phyloP scores from a whole-genome alignment of 768 basidiomycete genomes.

The Pisolithus sp. region DNA sequence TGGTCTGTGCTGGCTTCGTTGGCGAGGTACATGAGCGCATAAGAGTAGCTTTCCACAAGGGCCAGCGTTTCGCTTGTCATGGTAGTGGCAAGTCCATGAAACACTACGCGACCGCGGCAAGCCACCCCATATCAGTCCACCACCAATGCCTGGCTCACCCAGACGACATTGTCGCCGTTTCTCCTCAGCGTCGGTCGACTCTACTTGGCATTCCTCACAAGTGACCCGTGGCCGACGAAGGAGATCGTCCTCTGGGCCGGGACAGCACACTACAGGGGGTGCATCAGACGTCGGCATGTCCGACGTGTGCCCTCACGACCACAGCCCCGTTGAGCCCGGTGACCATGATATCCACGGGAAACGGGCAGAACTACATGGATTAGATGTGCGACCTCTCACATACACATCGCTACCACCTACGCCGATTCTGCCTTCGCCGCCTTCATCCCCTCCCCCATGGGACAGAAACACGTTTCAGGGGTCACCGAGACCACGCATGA shows the following conservation, averaged over 20 bases:
- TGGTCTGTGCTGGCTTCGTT: neutral
- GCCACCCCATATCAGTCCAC: neutral
- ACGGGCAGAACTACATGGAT: conserved; percentile 5
- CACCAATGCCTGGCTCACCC: conserved; percentile 27
- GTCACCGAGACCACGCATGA: conserved; percentile 12
- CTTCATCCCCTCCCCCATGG: conserved; percentile 21
- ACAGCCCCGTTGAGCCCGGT: neutral
- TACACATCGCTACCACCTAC: conserved; percentile 74
- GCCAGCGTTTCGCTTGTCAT: neutral
- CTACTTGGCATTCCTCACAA: conserved; percentile 17
- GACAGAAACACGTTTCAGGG: conserved; percentile 3
- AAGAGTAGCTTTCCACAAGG: neutral
- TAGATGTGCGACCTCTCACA: conserved; percentile 34
- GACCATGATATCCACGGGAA: conserved; percentile 5
- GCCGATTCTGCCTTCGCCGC: conserved; percentile 51
- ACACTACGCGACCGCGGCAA: neutral
- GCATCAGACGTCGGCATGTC: neutral
- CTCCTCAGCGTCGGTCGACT: conserved; percentile 22
- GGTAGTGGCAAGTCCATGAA: neutral
- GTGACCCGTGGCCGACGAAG: conserved; percentile 11
- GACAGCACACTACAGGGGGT: neutral
- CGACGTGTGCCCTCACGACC: neutral
- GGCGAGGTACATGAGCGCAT: conserved; percentile 5
- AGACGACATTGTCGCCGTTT: conserved; percentile 28
- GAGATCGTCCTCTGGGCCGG: conserved; percentile 9